Base-by-base conservation (phyloP, 768 basidiomycete genomes). In the Tricholoma matsutake region DNA sequence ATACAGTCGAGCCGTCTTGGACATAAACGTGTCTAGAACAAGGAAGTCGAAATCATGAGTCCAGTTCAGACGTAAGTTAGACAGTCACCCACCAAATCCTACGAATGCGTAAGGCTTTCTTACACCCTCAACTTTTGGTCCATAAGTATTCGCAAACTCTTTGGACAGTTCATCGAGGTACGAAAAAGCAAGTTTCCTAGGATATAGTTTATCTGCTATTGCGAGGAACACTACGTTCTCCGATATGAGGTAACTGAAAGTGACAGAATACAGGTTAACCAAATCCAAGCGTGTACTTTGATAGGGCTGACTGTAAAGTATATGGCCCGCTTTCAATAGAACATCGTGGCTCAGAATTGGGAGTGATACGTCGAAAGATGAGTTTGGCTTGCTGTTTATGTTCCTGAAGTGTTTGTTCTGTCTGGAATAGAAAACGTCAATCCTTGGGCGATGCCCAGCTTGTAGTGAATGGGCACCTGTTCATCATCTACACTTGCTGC, bases 101-200 rank as follows among this genome's bases (percentile, higher is more conserved):
- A 98, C 91, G 71, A 98, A 98, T 25, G 97, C 96, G 72, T 99
- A 99, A n/a, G 97, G 97, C 73, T 96, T 94, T 64, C 94, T 85
- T 16, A 91, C 90, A 16, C 85, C 82, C 68, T 98, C 96, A 18
- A 98, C 93, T 74, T 94, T 96, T 5, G 92, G 81, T 9, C 94
- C 97, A 74, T 98, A 99, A 6, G 91, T 91, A 56, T 86, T 85
- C 39, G 89, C 84, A 71, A 99, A 99, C 75, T 99, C 97, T 70
- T 97, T 98, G 22, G 92, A 91, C 47, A 99, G 82, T 75, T 99
- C 97, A 66, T 98, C 95, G 54, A 99, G 84, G 75, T 94, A 99
- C 7, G 95, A 95, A 76, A 99, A 99, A 1, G 95, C 95, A 34
- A 98, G 86, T 75, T 98, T 98, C 62, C 96, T 83, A 20, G 95